Conservation (phyloP, 1,284 basidiomycete genomes). For the Moniliella sp. region DNA sequence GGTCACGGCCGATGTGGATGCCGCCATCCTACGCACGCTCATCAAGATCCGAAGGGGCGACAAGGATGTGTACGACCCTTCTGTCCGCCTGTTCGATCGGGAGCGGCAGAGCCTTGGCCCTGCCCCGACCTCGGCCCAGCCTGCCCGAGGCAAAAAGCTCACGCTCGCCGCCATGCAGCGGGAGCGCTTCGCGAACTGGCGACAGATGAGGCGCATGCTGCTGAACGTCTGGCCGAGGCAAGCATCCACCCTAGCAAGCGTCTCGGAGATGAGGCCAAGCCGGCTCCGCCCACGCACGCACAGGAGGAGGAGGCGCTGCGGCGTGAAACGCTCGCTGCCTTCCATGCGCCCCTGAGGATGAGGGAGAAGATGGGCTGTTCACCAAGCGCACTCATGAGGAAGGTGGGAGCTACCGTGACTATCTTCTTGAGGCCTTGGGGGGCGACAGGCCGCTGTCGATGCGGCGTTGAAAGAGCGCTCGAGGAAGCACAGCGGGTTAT, state of each 20-base stretch:
- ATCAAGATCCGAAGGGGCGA: slow-evolving; percentile 65
- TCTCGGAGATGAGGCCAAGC: slow-evolving; percentile 33
- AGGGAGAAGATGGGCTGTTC: slow-evolving; percentile 33
- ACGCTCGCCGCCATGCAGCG: slow-evolving; percentile 30
- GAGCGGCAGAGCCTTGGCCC: slow-evolving; percentile 2
- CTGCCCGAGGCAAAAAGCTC: no score
- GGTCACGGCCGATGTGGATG: slow-evolving; percentile 78
- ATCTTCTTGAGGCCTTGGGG: slow-evolving; percentile 60
- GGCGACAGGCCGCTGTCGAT: slow-evolving; percentile 40
- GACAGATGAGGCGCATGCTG: no score
- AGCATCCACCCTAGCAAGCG: slow-evolving; percentile 35
- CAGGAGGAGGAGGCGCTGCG: slow-evolving; percentile 58
- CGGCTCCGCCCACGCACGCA: slow-evolving; percentile 45
- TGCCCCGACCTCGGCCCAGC: no score
- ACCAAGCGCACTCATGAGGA: slow-evolving; percentile 43
- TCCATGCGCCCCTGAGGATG: slow-evolving; percentile 42
- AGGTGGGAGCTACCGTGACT: slow-evolving; percentile 57
- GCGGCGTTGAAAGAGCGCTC: slow-evolving; percentile 27
- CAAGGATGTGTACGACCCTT: slow-evolving; percentile 56
- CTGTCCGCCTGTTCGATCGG: slow-evolving; percentile 18
- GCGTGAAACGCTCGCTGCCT: slow-evolving; percentile 62
- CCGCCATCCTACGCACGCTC: slow-evolving; percentile 74
- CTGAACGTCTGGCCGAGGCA: slow-evolving; percentile 25
- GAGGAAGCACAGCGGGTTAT: slow-evolving; percentile 43
- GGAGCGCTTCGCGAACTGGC: slow-evolving; percentile 14